phyloP scores from a whole-genome alignment of 495 filamentous ascomycete species.

The Penicillium chermesinum region DNA sequence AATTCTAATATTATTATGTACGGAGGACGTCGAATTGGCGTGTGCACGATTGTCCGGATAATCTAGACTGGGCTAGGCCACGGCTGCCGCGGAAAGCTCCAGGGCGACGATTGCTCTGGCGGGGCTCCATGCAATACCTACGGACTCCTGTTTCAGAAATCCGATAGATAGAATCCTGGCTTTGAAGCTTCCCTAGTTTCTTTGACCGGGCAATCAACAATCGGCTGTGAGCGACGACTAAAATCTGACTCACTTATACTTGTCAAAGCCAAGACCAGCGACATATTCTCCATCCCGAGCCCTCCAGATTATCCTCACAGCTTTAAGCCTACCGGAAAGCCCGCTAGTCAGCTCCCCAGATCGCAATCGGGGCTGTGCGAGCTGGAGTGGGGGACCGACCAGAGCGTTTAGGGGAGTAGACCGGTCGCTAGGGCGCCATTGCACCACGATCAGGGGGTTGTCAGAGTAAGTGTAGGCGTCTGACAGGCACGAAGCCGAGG shows the following conservation, averaged over 20 bases:
- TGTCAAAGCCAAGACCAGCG: neutral
- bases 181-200: too few species aligned
- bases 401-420: slow-evolving; percentile 6
- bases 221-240: neutral
- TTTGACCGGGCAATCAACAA: too few species aligned
- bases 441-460: slow-evolving; percentile 10
- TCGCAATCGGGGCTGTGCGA: slow-evolving; percentile 17
- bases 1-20: neutral
- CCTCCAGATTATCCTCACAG: too few species aligned
- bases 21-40: too few species aligned
- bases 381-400: slow-evolving; percentile 1
- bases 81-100: too few species aligned
- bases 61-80: too few species aligned
- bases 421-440: slow-evolving; percentile 9
- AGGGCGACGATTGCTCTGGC: neutral
- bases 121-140: neutral
- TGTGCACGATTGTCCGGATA: too few species aligned
- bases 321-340: neutral
- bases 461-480: slow-evolving; percentile 1
- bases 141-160: neutral
- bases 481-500: slow-evolving; percentile 25
- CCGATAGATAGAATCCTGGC: neutral
- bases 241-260: neutral
- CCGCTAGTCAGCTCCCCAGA: neutral
- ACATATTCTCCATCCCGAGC: too few species aligned